These are phyloP conservation scores for Aureobasidium sp. DNA, from an alignment of 2,329 filamentous ascomycete species.

Conservation along the genomic window DNA sequence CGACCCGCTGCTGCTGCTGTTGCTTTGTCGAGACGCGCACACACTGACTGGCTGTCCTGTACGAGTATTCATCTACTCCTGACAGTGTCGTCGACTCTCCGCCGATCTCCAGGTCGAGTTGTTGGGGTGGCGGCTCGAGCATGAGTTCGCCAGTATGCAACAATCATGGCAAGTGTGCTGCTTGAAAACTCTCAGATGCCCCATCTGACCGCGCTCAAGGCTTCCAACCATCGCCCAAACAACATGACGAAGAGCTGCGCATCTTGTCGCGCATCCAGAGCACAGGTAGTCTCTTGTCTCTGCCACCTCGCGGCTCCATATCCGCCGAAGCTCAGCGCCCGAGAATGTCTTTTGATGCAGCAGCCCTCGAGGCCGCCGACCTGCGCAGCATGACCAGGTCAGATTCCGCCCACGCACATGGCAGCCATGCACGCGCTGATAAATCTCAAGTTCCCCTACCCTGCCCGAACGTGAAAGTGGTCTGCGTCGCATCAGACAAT, in stretches of 20 bases:
- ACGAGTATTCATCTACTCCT: neutral
- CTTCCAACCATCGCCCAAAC: constrained; percentile 12
- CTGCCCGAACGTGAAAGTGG: constrained; percentile 43
- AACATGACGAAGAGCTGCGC: constrained; percentile 3
- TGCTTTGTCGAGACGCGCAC: neutral
- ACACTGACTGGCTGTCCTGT: neutral
- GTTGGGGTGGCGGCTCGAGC: constrained; percentile 8
- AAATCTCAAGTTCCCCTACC: constrained; percentile 3
- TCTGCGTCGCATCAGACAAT: constrained; percentile 86
- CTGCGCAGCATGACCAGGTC: constrained; percentile 13
- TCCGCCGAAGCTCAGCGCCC: constrained; percentile 1
- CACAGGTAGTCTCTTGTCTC: constrained; percentile 7
- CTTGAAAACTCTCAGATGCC: neutral
- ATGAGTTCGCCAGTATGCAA: constrained; percentile 16
- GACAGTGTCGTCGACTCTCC: neutral
- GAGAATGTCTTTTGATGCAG: constrained; percentile 11
- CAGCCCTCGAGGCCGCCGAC: constrained; percentile 9
- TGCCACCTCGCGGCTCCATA: neutral
- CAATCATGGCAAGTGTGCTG: constrained; percentile 13
- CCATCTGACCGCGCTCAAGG: neutral
- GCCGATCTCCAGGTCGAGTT: neutral
- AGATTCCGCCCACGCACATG: neutral
- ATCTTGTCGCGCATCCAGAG: constrained; percentile 12
- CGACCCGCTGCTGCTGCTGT: neutral
- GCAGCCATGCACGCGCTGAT: neutral